Conservation (phyloP, 768 basidiomycete genomes). For the Russula dissimulans region DNA sequence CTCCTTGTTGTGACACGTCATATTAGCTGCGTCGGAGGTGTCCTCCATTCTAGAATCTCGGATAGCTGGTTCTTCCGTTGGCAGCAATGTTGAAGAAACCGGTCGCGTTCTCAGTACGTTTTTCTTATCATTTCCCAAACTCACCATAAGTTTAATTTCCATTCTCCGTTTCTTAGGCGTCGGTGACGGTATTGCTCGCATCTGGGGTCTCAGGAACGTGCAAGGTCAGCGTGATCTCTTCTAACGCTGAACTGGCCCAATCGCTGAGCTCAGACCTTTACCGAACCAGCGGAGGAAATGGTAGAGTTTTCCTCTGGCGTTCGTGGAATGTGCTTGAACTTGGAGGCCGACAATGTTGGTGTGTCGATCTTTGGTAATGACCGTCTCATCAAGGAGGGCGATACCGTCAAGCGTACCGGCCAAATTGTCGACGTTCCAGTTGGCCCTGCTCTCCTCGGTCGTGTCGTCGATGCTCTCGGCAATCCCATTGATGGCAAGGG, state of each 20-base stretch:
- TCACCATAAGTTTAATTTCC: constrained; percentile 21
- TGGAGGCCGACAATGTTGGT: constrained; percentile 99
- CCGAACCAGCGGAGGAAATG: constrained; percentile 89
- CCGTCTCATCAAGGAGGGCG: constrained; percentile 99
- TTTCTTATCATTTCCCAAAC: not conserved
- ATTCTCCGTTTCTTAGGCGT: constrained; percentile 49
- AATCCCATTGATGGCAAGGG: constrained; percentile 99
- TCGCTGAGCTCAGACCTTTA: constrained; percentile 19
- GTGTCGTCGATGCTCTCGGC: constrained; percentile 98
- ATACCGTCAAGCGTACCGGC: constrained; percentile 99
- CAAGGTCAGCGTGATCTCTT: constrained; percentile 53
- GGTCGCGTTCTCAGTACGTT: constrained; percentile 94
- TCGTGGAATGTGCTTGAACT: constrained; percentile 99
- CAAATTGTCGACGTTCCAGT: constrained; percentile 99
- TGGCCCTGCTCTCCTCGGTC: constrained; percentile 92
- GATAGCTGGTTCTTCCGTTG: constrained; percentile 85
- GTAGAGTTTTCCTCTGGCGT: constrained; percentile 99
- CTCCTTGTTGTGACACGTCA: constrained; percentile 29
- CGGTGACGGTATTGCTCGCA: constrained; percentile 99
- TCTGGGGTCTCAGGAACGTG: constrained; percentile 98
- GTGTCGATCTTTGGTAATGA: constrained; percentile 99
- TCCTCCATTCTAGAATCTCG: constrained; percentile 98
- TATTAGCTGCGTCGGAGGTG: constrained; percentile 92
- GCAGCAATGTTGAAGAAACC: constrained; percentile 97
- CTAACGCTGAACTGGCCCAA: constrained; percentile 11